These are phyloP conservation scores for Tagetes patula DNA, from an alignment of 129 eudicot species.

Conservation along the genomic window DNA sequence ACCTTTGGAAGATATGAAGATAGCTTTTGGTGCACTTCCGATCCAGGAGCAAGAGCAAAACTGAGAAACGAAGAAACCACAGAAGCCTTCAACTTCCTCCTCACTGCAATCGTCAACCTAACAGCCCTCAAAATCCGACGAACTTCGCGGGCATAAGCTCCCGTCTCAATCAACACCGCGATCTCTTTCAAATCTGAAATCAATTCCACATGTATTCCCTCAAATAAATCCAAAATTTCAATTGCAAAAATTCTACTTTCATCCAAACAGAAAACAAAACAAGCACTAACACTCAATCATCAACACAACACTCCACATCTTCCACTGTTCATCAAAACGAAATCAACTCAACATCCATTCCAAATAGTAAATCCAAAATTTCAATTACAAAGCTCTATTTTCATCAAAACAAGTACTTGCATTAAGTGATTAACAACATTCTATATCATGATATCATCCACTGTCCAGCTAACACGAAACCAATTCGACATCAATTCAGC, in stretches of 20 bases:
- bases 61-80: slow-evolving; percentile 60
- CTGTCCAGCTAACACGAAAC: not conserved
- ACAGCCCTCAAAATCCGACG: slow-evolving; percentile 75
- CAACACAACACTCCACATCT: too few relatives aligned
- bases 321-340: too few relatives aligned
- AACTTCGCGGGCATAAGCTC: slow-evolving; percentile 78
- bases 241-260: not conserved
- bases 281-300: not conserved
- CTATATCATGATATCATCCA: too few relatives aligned
- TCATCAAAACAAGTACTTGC: too few relatives aligned
- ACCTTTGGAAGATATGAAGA: slow-evolving; percentile 75
- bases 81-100: slow-evolving; percentile 64
- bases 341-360: too few relatives aligned
- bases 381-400: too few relatives aligned
- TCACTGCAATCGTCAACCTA: slow-evolving; percentile 68
- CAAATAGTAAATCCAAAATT: too few relatives aligned
- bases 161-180: slow-evolving; percentile 67
- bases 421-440: too few relatives aligned
- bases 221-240: slow-evolving; percentile 5
- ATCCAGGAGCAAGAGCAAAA: slow-evolving; percentile 70
- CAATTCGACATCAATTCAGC: not conserved
- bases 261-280: slow-evolving; percentile 6
- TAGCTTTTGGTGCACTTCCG: slow-evolving; percentile 65
- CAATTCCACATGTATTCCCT: slow-evolving; percentile 15
- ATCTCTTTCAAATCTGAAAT: slow-evolving; percentile 75